phyloP scores from a whole-genome alignment of 208 protist species.

The Trichomonas gallinae region DNA sequence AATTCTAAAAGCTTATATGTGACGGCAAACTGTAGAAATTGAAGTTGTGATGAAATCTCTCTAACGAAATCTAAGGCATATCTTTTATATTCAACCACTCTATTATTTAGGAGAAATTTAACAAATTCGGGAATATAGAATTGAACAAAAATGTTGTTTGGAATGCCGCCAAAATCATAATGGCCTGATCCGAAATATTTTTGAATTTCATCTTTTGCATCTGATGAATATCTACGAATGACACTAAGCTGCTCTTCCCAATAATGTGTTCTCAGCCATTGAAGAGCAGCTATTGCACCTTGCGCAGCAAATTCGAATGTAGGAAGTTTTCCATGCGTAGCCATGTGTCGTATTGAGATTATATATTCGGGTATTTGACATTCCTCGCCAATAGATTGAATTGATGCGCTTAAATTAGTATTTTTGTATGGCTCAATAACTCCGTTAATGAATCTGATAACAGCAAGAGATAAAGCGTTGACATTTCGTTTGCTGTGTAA shows the following conservation, averaged over 20 bases:
- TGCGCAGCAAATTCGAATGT: neutral
- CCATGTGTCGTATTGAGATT: neutral
- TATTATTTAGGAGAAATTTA: neutral
- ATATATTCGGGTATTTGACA: neutral
- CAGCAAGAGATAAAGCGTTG: neutral
- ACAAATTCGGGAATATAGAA: neutral
- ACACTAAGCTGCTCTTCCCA: neutral
- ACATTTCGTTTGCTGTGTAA: neutral
- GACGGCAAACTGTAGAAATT: neutral
- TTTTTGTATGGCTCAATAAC: constrained; percentile 14
- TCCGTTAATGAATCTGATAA: neutral
- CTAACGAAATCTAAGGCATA: neutral
- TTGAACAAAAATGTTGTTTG: neutral
- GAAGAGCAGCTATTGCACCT: neutral
- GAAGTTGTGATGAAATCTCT: neutral
- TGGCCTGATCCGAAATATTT: neutral
- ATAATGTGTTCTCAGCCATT: neutral
- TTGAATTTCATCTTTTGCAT: neutral
- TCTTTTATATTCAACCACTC: neutral
- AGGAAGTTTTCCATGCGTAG: neutral
- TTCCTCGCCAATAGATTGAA: neutral
- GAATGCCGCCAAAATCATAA: neutral
- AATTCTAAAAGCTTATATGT: neutral
- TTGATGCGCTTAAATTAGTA: neutral
- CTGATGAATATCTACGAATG: neutral